Conservation (phyloP, 2,329 filamentous ascomycete genomes). For the Penicillium fuscoglaucum region DNA sequence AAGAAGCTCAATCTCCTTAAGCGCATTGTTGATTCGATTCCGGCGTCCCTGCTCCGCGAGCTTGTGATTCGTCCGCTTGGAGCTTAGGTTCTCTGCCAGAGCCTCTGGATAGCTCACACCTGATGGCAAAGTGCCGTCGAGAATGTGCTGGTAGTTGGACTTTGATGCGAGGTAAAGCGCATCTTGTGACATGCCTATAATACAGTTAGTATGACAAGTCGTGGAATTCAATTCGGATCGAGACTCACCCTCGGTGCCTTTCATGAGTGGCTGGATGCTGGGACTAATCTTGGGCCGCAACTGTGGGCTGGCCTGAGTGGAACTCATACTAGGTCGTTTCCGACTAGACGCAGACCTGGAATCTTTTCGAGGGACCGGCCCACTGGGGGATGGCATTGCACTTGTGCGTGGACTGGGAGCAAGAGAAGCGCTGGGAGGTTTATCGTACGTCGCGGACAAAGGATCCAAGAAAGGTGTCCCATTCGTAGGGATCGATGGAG, state of each 20-base stretch:
- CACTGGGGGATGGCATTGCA: conserved; percentile 54
- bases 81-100: conserved; percentile 88
- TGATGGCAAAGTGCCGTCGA: conserved; percentile 88
- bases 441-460: conserved; percentile 37
- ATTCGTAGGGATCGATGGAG: conserved; percentile 61
- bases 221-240: conserved; percentile 8
- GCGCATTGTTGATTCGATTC: conserved; percentile 90
- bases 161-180: conserved; percentile 85
- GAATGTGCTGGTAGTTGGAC: conserved; percentile 96
- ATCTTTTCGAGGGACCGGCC: conserved; percentile 41
- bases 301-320: conserved; percentile 80
- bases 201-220: conserved; percentile 5
- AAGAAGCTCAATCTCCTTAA: conserved; percentile 86
- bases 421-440: conserved; percentile 36
- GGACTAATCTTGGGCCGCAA: conserved; percentile 87
- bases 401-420: conserved; percentile 57
- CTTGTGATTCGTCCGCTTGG: conserved; percentile 96
- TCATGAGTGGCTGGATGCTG: conserved; percentile 87
- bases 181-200: conserved; percentile 53
- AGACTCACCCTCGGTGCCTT: conserved; percentile 62
- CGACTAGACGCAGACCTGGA: conserved; percentile 51
- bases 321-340: conserved; percentile 70
- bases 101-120: conserved; percentile 89
- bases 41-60: conserved; percentile 93
- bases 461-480: conserved; percentile 56